Evolutionary conservation across 306 rosid species (phyloP), one percentile per base, ranked within the genome.

Genomic region (Quercus agrifolia): DNA sequence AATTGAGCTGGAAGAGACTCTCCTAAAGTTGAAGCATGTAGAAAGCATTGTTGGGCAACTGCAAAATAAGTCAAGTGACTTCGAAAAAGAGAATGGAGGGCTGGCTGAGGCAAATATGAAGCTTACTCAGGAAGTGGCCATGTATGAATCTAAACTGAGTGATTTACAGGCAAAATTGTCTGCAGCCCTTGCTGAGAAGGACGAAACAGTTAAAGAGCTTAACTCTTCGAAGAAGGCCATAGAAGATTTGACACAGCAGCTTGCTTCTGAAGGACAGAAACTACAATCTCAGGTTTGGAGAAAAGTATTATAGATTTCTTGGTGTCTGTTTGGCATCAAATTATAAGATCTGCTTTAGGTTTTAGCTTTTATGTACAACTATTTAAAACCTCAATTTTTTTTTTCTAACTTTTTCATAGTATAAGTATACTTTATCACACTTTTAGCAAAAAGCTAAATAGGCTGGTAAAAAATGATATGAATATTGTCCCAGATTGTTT

Each of bases 211-310:
- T 77, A 88, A 87, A 85, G 85, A 87, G 72, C 84, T 91, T 78
- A 84, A 77, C 63, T 33, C 71, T 57, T 74, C 83, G 11, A 88
- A 84, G 83, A 86, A 85, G 84, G 80, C 81, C 3, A 63, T 89
- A 4, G 90, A 90, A 71, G 91, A 93, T 73, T 85, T 93, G 70
- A 82, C 56, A 23, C 79, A 73, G 41, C 87, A 87, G 85, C 96
- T 89, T 49, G 73, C 86, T 76, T 85, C 86, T 25, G 97, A 96
- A 79, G 87, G 82, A 75, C 88, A 93, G 84, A 78, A 83, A 72
- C 82, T 96, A 64, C 89, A 91, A 74, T 93, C 94, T 64, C 94
- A 96, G 99, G 99, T 96, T 85, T 55, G 83, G 54, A 52, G 13
- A 33, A 28, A 71, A n/a, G 55, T 59, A 17, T 23, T 57, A 20